Percentiles rank a stretch among this genome's conserved stretches.
phyloP scores from a whole-genome alignment of 2,329 filamentous ascomycete species.

The Fusarium scirpi region DNA sequence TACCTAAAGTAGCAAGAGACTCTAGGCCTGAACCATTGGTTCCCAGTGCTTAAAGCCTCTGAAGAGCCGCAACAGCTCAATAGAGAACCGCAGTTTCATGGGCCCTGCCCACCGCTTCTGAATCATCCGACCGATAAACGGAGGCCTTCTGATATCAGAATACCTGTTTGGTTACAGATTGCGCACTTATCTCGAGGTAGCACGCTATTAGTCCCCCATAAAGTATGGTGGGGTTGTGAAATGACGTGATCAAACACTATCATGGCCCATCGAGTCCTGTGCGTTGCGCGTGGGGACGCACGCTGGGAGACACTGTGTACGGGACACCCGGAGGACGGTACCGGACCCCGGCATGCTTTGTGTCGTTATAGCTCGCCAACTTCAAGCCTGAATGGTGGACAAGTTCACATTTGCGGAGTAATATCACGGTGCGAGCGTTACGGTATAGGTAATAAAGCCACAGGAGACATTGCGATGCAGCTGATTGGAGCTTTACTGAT shows the following conservation, averaged over 20 bases:
- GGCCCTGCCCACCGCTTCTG: slow-evolving; percentile 41
- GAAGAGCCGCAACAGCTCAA: not conserved
- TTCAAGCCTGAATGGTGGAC: not conserved
- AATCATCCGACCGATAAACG: slow-evolving; percentile 44
- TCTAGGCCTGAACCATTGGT: slow-evolving; percentile 4
- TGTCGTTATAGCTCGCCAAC: not conserved
- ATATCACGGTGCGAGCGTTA: slow-evolving; percentile 36
- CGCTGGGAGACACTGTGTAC: slow-evolving; percentile 34
- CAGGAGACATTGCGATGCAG: slow-evolving; percentile 9
- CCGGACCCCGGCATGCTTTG: slow-evolving; percentile 24
- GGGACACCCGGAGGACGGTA: slow-evolving; percentile 27
- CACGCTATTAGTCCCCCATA: slow-evolving; percentile 31
- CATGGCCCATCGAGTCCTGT: slow-evolving; percentile 36
- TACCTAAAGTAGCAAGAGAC: not conserved
- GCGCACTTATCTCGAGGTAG: slow-evolving; percentile 23
- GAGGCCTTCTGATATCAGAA: slow-evolving; percentile 31
- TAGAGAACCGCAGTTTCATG: slow-evolving; percentile 7
- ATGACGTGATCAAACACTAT: slow-evolving; percentile 48
- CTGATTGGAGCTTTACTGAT: slow-evolving; percentile 35
- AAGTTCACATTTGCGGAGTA: not conserved
- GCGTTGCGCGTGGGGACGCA: slow-evolving; percentile 5
- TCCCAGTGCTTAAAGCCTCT: slow-evolving; percentile 13
- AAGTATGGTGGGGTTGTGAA: slow-evolving; percentile 37
- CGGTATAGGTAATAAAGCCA: slow-evolving; percentile 24
- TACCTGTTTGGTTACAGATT: slow-evolving; percentile 20